Evolutionary conservation across 305 asterid species (phyloP).

Genomic region (Fraxinus paxiana): DNA sequence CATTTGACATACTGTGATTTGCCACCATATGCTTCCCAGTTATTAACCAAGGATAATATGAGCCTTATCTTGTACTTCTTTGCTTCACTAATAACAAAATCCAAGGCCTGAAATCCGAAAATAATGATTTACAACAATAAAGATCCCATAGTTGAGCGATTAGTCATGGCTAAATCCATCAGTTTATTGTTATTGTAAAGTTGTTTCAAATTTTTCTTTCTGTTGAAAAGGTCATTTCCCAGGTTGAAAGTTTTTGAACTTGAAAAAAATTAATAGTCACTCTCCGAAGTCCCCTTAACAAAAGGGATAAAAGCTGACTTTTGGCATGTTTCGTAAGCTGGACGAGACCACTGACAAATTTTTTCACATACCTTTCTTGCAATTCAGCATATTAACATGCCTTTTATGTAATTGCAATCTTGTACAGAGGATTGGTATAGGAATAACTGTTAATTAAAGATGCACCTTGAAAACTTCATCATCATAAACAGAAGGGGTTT

Average conservation of each 20-base stretch:
- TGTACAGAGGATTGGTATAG: background rate
- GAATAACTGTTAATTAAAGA: background rate
- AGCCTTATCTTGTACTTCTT: constrained; percentile 70
- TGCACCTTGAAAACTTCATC: constrained; percentile 76
- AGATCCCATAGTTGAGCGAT: background rate
- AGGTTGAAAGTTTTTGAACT: background rate
- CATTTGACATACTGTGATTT: constrained; percentile 90
- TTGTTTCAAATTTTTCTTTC: background rate
- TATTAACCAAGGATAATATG: constrained; percentile 69
- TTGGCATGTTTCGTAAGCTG: background rate
- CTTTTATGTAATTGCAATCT: background rate
- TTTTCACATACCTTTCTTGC: background rate
- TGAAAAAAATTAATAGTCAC: background rate
- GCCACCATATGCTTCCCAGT: constrained; percentile 95
- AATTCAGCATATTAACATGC: background rate
- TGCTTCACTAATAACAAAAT: constrained; percentile 87
- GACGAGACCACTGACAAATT: background rate
- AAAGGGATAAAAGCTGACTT: background rate
- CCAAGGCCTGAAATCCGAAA: constrained; percentile 54
- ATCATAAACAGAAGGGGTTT: constrained; percentile 70
- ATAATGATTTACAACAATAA: background rate
- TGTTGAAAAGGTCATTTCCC: background rate
- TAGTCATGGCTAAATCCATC: background rate
- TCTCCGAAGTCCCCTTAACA: background rate
- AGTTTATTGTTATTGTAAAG: background rate